phyloP scores from a whole-genome alignment of 2,329 filamentous ascomycete species.

The Colletotrichum tropicicola region DNA sequence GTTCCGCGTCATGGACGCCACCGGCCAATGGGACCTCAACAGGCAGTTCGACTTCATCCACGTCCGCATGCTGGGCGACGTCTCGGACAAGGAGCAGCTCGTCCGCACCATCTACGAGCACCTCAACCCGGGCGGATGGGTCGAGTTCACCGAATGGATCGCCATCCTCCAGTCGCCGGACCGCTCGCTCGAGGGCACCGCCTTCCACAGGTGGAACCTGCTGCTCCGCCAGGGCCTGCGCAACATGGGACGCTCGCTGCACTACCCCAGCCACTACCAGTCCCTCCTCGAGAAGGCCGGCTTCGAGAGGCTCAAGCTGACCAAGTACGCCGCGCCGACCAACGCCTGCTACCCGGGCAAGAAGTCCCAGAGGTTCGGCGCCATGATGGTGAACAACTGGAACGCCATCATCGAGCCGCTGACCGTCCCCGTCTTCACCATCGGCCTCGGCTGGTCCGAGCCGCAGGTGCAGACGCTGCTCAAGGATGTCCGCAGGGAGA shows the following conservation, averaged over 20 bases:
- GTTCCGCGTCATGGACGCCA: constrained; percentile 39
- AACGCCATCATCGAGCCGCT: constrained; percentile 35
- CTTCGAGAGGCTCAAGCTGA: constrained; percentile 37
- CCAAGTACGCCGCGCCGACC: constrained; percentile 38
- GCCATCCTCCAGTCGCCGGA: constrained; percentile 41
- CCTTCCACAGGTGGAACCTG: constrained; percentile 40
- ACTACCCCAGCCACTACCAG: constrained; percentile 37
- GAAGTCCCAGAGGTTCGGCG: constrained; percentile 38
- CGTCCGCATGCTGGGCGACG: constrained; percentile 41
- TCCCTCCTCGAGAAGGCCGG: constrained; percentile 34
- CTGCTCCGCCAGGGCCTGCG: constrained; percentile 38
- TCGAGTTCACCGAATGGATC: constrained; percentile 46
- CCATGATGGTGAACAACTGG: constrained; percentile 39
- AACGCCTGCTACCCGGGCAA: constrained; percentile 41
- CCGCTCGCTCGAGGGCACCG: constrained; percentile 40
- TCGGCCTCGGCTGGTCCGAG: constrained; percentile 43
- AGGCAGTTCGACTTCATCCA: constrained; percentile 41
- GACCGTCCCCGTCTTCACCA: constrained; percentile 48
- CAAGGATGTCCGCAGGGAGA: constrained; percentile 41
- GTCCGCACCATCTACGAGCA: constrained; percentile 41
- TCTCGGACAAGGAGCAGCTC: constrained; percentile 36
- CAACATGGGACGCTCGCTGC: constrained; percentile 41
- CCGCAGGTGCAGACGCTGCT: constrained; percentile 44
- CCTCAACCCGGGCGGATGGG: constrained; percentile 33
- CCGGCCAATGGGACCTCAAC: constrained; percentile 37